Evolutionary conservation across 2,329 filamentous ascomycete genomes (phyloP).

Genomic region (Trichoderma sp.): DNA sequence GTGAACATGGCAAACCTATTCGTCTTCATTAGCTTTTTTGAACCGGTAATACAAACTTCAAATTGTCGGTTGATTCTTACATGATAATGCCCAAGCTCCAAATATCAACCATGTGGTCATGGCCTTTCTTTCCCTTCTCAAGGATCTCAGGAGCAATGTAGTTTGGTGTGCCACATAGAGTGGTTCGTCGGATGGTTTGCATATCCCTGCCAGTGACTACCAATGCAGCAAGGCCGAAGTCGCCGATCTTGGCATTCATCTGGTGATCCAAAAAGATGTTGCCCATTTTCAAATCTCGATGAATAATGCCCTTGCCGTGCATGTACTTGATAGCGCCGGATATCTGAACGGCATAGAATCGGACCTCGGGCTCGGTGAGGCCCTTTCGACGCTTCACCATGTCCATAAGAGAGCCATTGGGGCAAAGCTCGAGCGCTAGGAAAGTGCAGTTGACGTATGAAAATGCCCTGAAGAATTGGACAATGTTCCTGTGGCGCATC

Average conservation of each 20-base stretch:
- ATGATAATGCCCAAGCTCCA: conserved; percentile 98
- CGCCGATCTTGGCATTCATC: conserved; percentile 98
- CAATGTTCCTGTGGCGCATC: conserved; percentile 92
- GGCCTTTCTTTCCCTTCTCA: conserved; percentile 88
- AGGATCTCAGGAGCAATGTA: conserved; percentile 97
- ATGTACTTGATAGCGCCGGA: conserved; percentile 98
- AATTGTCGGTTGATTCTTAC: conserved; percentile 47
- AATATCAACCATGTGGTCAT: conserved; percentile 96
- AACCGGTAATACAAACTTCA: background rate
- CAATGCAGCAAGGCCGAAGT: conserved; percentile 92
- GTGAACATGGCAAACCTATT: conserved; percentile 92
- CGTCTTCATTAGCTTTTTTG: background rate
- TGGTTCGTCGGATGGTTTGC: conserved; percentile 79
- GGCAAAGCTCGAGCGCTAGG: conserved; percentile 88
- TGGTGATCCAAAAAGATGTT: conserved; percentile 92
- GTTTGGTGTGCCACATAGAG: conserved; percentile 94
- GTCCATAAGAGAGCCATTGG: conserved; percentile 95
- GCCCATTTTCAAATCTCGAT: conserved; percentile 95
- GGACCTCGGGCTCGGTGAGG: conserved; percentile 88
- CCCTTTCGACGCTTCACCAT: conserved; percentile 92
- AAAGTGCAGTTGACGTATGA: conserved; percentile 87
- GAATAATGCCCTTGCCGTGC: conserved; percentile 92
- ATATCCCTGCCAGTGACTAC: conserved; percentile 89
- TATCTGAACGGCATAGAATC: conserved; percentile 91
- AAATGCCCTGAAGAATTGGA: conserved; percentile 92